Conservation (phyloP, 345 rosid genomes). For the Arabis hirsuta region DNA sequence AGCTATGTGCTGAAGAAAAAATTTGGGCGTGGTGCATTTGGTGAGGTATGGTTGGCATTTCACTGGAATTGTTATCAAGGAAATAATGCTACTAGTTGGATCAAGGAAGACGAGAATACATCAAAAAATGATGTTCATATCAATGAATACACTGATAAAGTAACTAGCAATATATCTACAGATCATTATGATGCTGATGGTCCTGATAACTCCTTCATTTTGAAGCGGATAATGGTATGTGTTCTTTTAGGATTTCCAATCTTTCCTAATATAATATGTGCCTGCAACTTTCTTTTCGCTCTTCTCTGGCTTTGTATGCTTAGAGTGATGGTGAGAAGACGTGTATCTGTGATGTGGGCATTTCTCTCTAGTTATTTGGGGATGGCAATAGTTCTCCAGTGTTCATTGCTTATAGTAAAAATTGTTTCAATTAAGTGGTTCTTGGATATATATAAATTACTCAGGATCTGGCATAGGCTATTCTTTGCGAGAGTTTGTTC, state of each 20-base stretch:
- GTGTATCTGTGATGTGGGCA: slow-evolving; percentile 27
- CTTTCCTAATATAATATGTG: slow-evolving; percentile 17
- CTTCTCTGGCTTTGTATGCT: slow-evolving; percentile 24
- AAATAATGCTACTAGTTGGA: slow-evolving; percentile 51
- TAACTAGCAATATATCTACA: slow-evolving; percentile 45
- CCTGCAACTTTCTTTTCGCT: slow-evolving; percentile 16
- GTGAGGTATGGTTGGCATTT: slow-evolving; percentile 96
- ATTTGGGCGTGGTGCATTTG: slow-evolving; percentile 91
- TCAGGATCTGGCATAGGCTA: slow-evolving; percentile 14
- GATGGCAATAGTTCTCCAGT: slow-evolving; percentile 21
- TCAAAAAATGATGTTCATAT: slow-evolving; percentile 43
- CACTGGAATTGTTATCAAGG: slow-evolving; percentile 76
- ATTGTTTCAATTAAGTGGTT: slow-evolving; percentile 22
- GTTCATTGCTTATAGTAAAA: slow-evolving; percentile 19
- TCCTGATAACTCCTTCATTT: slow-evolving; percentile 62
- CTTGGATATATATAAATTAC: slow-evolving; percentile 3
- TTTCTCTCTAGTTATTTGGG: slow-evolving; percentile 16
- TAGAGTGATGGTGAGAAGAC: slow-evolving; percentile 27
- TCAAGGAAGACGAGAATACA: slow-evolving; percentile 47
- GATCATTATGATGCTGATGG: slow-evolving; percentile 50
- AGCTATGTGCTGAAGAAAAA: slow-evolving; percentile 86
- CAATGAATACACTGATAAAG: slow-evolving; percentile 40
- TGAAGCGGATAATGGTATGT: slow-evolving; percentile 93
- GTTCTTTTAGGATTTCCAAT: background rate
- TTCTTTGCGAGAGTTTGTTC: slow-evolving; percentile 16